Base-by-base conservation (phyloP, 768 basidiomycete genomes). In the Mrakia blollopis region DNA sequence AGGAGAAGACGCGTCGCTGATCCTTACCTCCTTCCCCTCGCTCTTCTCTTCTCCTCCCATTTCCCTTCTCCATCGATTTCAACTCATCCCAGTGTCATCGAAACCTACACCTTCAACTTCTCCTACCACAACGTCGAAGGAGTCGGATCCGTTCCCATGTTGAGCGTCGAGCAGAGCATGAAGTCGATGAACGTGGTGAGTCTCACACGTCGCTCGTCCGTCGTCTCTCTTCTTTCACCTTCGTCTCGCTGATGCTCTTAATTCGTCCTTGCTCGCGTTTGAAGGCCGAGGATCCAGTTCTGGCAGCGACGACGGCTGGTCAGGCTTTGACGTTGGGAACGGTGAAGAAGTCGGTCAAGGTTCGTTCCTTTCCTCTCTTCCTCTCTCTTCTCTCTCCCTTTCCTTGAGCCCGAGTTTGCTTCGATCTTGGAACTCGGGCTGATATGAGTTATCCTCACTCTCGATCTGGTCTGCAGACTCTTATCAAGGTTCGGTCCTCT, bases 31-130 rank as follows among this genome's bases (percentile, higher is more conserved):
- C 10, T 21, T 44, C 37, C 47, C 18, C 9, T 7, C 2, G 2
- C 14, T 47, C 44, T 47, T 2, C 9, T 16, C 23, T 25, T 30
- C 25, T 57, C 4, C 28, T 25, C 13, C 7, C 23, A 16, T 16
- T 54, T 18, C 6, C 57, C 25, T 14, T 32, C 28, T 8, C 2
- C 44, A 28, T 23, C 18, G 23, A 35, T 57, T 37, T 39, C 3
- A 23, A 18, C 6, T 35, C 35, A 9, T 28, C 28, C 18, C 60
- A 25, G 28, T 39, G 57, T 57, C 28, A 57, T 57, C 57, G 57
- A 74, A 61, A 74, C 73, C 8, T 74, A 74, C 52, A 74, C 73
- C 21, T 74, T 74, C 73, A 74, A 74, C 30, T 74, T 74, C 30
- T 44, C 73, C 21, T 74, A 74, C 30, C 73, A 74, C 62, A 35